Conservation (phyloP, 768 basidiomycete genomes). For the Mycena filopes region DNA sequence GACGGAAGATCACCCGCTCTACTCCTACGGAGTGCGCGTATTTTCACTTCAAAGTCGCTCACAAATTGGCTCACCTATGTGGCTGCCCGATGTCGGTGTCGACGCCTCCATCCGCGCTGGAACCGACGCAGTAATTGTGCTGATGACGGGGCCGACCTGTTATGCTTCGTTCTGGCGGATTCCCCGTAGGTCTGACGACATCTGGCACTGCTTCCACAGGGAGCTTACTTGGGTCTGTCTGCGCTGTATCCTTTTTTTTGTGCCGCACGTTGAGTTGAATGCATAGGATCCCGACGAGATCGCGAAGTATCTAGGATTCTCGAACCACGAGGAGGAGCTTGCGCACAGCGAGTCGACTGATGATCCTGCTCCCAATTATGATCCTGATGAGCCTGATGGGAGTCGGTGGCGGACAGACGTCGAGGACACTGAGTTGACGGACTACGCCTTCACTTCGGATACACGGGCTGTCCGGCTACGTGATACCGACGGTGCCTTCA, state of each 20-base stretch:
- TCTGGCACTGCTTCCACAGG: background rate
- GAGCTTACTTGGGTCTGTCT: background rate
- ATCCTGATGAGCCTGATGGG: too few species aligned
- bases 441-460: background rate
- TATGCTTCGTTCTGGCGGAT: background rate
- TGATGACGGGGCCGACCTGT: background rate
- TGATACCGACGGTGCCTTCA: background rate
- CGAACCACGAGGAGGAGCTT: background rate
- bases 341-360: background rate
- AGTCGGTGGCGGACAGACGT: too few species aligned
- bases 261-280: too few species aligned
- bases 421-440: background rate
- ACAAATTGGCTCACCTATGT: background rate
- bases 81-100: background rate
- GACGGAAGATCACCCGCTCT: background rate
- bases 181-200: background rate
- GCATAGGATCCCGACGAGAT: background rate
- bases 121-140: background rate
- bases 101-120: background rate
- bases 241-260: background rate
- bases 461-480: background rate
- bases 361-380: background rate
- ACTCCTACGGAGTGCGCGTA: background rate
- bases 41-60: background rate
- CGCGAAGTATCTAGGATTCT: background rate